Evolutionary conservation across 371 early-diverging fungal species (phyloP).

Genomic region (Lichtheimia ornata): DNA sequence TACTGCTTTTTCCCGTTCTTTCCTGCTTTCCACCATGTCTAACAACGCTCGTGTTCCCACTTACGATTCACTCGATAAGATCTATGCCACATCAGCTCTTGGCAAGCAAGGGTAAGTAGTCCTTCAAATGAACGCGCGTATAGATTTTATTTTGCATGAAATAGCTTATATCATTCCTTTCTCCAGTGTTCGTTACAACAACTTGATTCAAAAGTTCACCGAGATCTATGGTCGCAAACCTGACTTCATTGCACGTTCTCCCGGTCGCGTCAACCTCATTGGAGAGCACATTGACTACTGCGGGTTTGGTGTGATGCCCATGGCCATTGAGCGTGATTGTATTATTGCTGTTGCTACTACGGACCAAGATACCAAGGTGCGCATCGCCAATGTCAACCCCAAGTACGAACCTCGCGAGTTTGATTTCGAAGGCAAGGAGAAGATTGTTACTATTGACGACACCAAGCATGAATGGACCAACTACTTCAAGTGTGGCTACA

Average conservation of each 20-base stretch:
- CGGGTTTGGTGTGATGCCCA: conserved; percentile 92
- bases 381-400: conserved; percentile 62
- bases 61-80: conserved; percentile 36
- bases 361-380: conserved; percentile 50
- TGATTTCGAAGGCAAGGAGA: conserved; percentile 49
- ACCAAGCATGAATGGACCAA: conserved; percentile 77
- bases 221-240: conserved; percentile 65
- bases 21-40: conserved; percentile 10
- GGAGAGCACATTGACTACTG: conserved; percentile 97
- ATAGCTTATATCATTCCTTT: neutral
- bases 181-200: conserved; percentile 57
- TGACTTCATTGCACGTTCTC: conserved; percentile 84
- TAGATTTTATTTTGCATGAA: neutral
- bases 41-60: conserved; percentile 37
- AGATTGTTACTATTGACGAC: conserved; percentile 71
- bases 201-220: conserved; percentile 58
- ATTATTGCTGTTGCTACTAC: conserved; percentile 72
- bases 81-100: conserved; percentile 38
- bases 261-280: conserved; percentile 94
- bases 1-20: conserved; percentile 7
- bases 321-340: conserved; percentile 92
- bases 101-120: conserved; percentile 40
- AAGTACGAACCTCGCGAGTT: conserved; percentile 71
- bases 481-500: conserved; percentile 89
- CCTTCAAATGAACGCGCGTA: neutral